Evolutionary conservation across 768 basidiomycete species (phyloP).

Genomic region (Boletus speciosus): DNA sequence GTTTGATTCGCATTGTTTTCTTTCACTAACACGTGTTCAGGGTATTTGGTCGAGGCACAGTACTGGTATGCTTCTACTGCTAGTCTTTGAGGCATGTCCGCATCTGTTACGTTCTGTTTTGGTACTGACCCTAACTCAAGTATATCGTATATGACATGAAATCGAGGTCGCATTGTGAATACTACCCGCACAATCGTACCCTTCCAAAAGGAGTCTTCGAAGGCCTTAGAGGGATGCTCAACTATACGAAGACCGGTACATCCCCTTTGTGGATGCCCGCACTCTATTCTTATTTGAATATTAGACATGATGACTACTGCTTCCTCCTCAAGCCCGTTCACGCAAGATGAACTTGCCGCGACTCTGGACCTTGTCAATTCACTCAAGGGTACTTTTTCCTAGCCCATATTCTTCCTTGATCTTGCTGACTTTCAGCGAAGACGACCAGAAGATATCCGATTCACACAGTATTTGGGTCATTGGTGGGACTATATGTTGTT

Average conservation of each 20-base stretch:
- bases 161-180: constrained; percentile 17
- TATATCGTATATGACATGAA: neutral
- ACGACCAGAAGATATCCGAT: neutral
- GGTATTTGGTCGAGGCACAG: constrained; percentile 9
- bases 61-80: constrained; percentile 11
- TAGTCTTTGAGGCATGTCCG: neutral
- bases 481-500: neutral
- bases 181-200: constrained; percentile 5
- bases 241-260: constrained; percentile 10
- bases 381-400: neutral
- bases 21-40: constrained; percentile 2
- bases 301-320: constrained; percentile 13
- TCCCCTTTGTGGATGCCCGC: neutral
- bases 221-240: constrained; percentile 18
- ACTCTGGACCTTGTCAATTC: neutral
- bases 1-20: neutral
- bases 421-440: constrained; percentile 1
- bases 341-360: constrained; percentile 7
- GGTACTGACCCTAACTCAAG: neutral
- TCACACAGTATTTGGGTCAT: constrained; percentile 11
- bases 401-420: neutral
- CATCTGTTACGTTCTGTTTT: neutral
- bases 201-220: constrained; percentile 5
- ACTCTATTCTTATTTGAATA: neutral
- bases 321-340: constrained; percentile 14